These are phyloP conservation scores for Aspergillus japonicus DNA, from an alignment of 2,329 filamentous ascomycete species.

Conservation along the genomic window DNA sequence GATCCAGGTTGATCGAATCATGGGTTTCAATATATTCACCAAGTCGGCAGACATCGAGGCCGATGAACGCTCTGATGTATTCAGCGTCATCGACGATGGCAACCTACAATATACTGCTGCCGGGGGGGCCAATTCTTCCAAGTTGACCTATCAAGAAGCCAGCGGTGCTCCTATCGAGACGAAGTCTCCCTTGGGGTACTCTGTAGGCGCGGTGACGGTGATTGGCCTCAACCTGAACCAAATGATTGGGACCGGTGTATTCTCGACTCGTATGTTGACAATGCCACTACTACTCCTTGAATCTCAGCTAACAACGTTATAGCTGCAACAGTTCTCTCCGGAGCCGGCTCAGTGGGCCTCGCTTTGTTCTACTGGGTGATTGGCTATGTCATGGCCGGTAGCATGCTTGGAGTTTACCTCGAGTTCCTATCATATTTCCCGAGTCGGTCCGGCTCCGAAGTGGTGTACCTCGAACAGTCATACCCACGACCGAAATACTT, in stretches of 20 bases:
- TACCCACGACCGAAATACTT: constrained; percentile 64
- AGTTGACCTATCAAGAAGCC: constrained; percentile 59
- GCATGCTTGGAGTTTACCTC: constrained; percentile 60
- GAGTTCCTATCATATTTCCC: constrained; percentile 66
- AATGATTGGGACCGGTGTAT: constrained; percentile 66
- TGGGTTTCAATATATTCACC: constrained; percentile 2
- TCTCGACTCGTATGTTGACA: constrained; percentile 59
- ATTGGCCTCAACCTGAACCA: constrained; percentile 61
- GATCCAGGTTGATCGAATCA: neutral
- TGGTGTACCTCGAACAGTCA: constrained; percentile 67
- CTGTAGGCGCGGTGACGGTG: constrained; percentile 56
- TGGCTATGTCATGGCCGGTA: constrained; percentile 58
- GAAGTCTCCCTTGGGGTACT: constrained; percentile 59
- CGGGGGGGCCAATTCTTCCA: constrained; percentile 45
- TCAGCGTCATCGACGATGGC: constrained; percentile 13
- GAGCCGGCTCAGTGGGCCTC: constrained; percentile 62
- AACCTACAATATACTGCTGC: constrained; percentile 16
- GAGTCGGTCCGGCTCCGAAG: constrained; percentile 64
- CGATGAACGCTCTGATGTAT: neutral
- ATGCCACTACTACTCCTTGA: neutral
- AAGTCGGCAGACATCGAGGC: neutral
- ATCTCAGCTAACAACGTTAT: neutral
- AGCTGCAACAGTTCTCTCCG: constrained; percentile 59
- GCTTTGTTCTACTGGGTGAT: constrained; percentile 64
- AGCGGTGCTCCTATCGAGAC: constrained; percentile 61